Percentiles rank a stretch among this genome's conserved stretches.
Conservation (phyloP, 1,284 basidiomycete species). For the Fistulina hepatica region DNA sequence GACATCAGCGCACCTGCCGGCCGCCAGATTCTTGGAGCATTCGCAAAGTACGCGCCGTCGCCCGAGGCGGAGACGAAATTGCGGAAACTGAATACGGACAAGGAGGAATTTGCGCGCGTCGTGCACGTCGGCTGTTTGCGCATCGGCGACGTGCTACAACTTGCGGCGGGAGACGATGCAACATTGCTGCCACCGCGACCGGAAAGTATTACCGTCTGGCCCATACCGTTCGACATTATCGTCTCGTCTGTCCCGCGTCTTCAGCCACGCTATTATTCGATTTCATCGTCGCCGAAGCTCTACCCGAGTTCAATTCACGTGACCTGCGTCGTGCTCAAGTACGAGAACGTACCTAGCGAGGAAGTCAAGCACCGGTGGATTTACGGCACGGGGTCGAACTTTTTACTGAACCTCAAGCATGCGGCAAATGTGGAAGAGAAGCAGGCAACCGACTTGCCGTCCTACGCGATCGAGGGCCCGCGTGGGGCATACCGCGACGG, state of each 20-base stretch:
- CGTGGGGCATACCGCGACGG: constrained; percentile 72
- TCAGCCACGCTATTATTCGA: constrained; percentile 96
- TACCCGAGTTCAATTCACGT: constrained; percentile 84
- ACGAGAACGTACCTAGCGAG: constrained; percentile 54
- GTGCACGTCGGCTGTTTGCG: constrained; percentile 80
- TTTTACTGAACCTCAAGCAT: constrained; percentile 83
- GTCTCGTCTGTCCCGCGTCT: constrained; percentile 88
- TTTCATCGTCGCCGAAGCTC: constrained; percentile 93
- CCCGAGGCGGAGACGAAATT: constrained; percentile 68
- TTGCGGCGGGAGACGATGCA: constrained; percentile 69
- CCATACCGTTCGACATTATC: constrained; percentile 95
- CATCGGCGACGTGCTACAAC: constrained; percentile 84
- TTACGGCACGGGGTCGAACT: constrained; percentile 85
- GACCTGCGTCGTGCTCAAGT: constrained; percentile 91
- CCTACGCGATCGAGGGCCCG: constrained; percentile 84
- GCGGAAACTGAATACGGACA: constrained; percentile 75
- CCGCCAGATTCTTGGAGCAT: constrained; percentile 82
- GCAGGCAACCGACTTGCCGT: constrained; percentile 42
- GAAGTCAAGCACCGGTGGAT: constrained; percentile 52
- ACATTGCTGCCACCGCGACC: constrained; percentile 39
- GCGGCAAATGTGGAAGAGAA: constrained; percentile 52
- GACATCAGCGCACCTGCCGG: constrained; percentile 90
- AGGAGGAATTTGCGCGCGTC: constrained; percentile 72
- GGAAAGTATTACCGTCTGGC: constrained; percentile 74
- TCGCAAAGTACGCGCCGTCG: constrained; percentile 84